phyloP scores from a whole-genome alignment of 768 basidiomycete species.

The Tylopilus felleus region DNA sequence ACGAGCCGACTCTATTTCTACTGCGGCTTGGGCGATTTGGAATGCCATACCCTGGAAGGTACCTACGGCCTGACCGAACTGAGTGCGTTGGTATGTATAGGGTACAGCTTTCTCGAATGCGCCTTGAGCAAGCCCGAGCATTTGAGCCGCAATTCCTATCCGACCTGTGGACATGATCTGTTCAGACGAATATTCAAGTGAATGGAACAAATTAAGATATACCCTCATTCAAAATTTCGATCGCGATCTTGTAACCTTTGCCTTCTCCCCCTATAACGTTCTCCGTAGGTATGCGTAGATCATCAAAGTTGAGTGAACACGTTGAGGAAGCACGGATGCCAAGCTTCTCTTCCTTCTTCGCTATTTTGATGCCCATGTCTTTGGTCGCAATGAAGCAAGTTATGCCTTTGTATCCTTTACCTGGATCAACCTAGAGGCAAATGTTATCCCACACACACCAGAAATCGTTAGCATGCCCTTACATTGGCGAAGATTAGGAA shows the following conservation, averaged over 20 bases:
- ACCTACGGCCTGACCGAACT: slow-evolving; percentile 92
- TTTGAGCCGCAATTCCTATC: slow-evolving; percentile 97
- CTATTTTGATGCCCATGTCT: slow-evolving; percentile 95
- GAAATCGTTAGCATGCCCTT: slow-evolving; percentile 20
- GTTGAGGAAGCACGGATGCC: slow-evolving; percentile 97
- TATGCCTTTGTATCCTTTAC: slow-evolving; percentile 98
- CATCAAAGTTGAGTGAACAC: slow-evolving; percentile 92
- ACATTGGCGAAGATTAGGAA: slow-evolving; percentile 96
- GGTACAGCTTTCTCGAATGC: slow-evolving; percentile 95
- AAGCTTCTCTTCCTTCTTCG: slow-evolving; percentile 98
- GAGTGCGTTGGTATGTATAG: slow-evolving; percentile 89
- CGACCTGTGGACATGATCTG: slow-evolving; percentile 46
- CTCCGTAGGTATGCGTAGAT: slow-evolving; percentile 77
- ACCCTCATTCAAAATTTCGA: slow-evolving; percentile 95
- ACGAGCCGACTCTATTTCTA: slow-evolving; percentile 86
- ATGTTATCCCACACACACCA: background rate
- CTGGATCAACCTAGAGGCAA: slow-evolving; percentile 63
- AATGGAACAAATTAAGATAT: background rate
- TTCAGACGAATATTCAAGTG: background rate
- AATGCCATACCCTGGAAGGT: slow-evolving; percentile 96
- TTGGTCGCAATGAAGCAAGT: slow-evolving; percentile 96
- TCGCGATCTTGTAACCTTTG: slow-evolving; percentile 94
- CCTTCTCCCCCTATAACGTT: slow-evolving; percentile 92
- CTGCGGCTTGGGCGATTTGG: slow-evolving; percentile 88
- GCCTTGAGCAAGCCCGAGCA: slow-evolving; percentile 97